phyloP scores from a whole-genome alignment of 108 stramenopile species.

The Craspedostauros australis region DNA sequence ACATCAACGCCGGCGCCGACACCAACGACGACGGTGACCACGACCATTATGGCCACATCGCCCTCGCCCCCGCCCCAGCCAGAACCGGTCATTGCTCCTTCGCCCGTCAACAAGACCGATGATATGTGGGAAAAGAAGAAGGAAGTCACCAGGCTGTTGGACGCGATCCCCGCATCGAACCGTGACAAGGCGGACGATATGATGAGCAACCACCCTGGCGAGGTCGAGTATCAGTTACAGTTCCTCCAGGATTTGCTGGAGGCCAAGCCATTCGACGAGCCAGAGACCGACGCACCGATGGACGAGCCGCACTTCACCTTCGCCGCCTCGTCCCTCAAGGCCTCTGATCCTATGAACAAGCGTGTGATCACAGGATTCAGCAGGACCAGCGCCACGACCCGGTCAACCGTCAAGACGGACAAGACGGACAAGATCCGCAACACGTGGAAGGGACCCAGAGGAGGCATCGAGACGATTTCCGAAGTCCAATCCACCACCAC shows the following conservation, averaged over 20 bases:
- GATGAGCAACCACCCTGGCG: slow-evolving; percentile 16
- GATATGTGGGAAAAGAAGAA: slow-evolving; percentile 7
- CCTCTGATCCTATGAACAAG: slow-evolving; percentile 1
- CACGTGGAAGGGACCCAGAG: slow-evolving; percentile 3
- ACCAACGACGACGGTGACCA: too few relatives aligned
- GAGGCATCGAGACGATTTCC: slow-evolving; percentile 12
- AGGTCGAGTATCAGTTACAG: slow-evolving; percentile 11
- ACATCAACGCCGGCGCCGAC: too few relatives aligned
- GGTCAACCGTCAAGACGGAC: slow-evolving; percentile 19
- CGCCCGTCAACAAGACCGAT: slow-evolving; percentile 6
- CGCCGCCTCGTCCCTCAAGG: neutral
- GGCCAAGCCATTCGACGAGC: slow-evolving; percentile 20
- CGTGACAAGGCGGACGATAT: slow-evolving; percentile 5
- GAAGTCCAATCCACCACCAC: slow-evolving; percentile 7
- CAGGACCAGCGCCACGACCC: slow-evolving; percentile 18
- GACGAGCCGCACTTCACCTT: slow-evolving; percentile 11
- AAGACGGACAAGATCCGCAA: slow-evolving; percentile 33
- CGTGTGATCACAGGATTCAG: slow-evolving; percentile 20
- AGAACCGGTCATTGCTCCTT: too few relatives aligned
- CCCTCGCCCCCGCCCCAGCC: too few relatives aligned
- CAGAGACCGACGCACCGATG: slow-evolving; percentile 6
- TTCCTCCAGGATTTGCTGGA: neutral
- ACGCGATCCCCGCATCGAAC: slow-evolving; percentile 18
- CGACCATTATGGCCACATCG: too few relatives aligned
- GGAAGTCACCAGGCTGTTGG: slow-evolving; percentile 8